A percentile compares a stretch with the other conserved stretches of the same genome.
Conservation (phyloP, 1,284 basidiomycete genomes). For the Trametes pubescens region DNA sequence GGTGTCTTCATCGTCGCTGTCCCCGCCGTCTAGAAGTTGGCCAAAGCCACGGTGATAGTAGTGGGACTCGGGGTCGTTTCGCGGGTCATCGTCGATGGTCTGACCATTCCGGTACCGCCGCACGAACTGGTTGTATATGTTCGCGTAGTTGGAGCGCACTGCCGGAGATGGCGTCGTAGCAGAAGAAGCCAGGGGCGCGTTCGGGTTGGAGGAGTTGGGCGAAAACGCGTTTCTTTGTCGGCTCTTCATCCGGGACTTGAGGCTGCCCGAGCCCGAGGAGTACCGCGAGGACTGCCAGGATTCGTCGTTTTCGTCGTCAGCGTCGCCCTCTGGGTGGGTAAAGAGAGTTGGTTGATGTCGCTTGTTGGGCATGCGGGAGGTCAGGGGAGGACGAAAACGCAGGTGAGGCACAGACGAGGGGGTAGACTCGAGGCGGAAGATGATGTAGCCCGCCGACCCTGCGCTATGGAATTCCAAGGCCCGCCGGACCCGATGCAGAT, state of each 20-base stretch:
- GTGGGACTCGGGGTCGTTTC: slow-evolving; percentile 77
- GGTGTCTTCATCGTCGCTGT: slow-evolving; percentile 79
- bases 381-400: slow-evolving; percentile 11
- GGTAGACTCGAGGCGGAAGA: background rate
- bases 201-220: slow-evolving; percentile 41
- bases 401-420: slow-evolving; percentile 7
- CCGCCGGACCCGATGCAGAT: background rate
- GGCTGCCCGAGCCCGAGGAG: slow-evolving; percentile 33
- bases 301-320: slow-evolving; percentile 51
- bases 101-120: slow-evolving; percentile 71
- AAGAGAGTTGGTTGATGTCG: slow-evolving; percentile 73
- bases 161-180: slow-evolving; percentile 37
- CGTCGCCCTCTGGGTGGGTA: slow-evolving; percentile 65
- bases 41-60: slow-evolving; percentile 78
- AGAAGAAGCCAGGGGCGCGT: slow-evolving; percentile 43
- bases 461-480: background rate
- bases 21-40: slow-evolving; percentile 73
- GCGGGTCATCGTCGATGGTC: slow-evolving; percentile 66
- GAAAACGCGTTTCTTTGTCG: slow-evolving; percentile 50
- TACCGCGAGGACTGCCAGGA: slow-evolving; percentile 49
- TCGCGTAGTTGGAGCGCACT: slow-evolving; percentile 58
- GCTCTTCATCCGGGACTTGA: slow-evolving; percentile 41
- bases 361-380: slow-evolving; percentile 41
- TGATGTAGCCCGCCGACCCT: slow-evolving; percentile 1
- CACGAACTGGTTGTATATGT: slow-evolving; percentile 81